Evolutionary conservation across 2,329 filamentous ascomycete genomes (phyloP).

Genomic region (Coniochaeta sp.): DNA sequence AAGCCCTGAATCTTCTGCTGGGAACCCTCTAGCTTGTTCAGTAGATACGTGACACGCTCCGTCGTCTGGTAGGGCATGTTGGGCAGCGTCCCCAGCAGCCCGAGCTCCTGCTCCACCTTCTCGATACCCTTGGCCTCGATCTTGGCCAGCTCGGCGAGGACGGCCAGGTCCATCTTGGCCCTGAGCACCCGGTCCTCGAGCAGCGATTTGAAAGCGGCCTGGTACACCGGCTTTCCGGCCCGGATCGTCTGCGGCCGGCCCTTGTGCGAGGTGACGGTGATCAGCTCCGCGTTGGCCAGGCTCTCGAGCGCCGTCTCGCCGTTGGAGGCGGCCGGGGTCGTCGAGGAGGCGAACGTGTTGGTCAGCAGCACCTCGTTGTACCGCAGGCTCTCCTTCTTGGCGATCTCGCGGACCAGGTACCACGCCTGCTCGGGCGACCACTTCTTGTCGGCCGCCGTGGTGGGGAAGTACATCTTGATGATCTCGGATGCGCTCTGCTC

Average conservation of each 20-base stretch:
- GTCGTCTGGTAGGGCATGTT: conserved; percentile 62
- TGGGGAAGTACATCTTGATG: conserved; percentile 79
- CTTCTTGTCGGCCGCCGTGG: conserved; percentile 41
- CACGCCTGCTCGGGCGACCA: conserved; percentile 88
- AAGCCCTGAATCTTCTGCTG: conserved; percentile 68
- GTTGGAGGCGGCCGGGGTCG: conserved; percentile 37
- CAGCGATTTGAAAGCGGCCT: conserved; percentile 70
- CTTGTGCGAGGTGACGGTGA: conserved; percentile 63
- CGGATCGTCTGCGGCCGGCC: conserved; percentile 73
- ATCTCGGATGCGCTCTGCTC: conserved; percentile 85
- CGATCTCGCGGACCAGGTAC: conserved; percentile 75
- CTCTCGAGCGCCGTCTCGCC: conserved; percentile 72
- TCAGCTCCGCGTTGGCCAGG: conserved; percentile 79
- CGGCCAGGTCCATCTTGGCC: conserved; percentile 64
- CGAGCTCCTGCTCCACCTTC: conserved; percentile 72
- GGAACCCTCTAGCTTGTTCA: conserved; percentile 64
- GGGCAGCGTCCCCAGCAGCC: conserved; percentile 60
- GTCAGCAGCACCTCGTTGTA: conserved; percentile 83
- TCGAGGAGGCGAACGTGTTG: conserved; percentile 60
- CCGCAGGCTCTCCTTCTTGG: conserved; percentile 57
- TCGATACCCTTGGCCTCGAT: conserved; percentile 68
- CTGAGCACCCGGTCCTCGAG: conserved; percentile 64
- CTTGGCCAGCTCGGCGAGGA: conserved; percentile 61
- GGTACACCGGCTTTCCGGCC: conserved; percentile 80
- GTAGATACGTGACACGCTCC: conserved; percentile 61